Evolutionary conservation across 768 basidiomycete species (phyloP).

Genomic region (Serpula lacrymans): DNA sequence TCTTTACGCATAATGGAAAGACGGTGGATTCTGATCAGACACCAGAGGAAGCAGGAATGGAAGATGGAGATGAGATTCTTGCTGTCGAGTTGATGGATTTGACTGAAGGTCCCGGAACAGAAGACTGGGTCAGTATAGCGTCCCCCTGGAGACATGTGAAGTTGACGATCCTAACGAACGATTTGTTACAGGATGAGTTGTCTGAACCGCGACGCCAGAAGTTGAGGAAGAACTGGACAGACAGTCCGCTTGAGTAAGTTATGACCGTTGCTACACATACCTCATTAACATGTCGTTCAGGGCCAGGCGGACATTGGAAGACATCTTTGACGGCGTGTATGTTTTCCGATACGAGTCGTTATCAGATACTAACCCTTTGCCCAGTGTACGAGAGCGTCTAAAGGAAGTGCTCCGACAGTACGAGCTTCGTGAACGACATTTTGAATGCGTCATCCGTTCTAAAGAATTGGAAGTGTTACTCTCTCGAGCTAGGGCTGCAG

Average conservation of each 20-base stretch:
- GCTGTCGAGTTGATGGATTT: slow-evolving; percentile 91
- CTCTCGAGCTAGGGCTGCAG: slow-evolving; percentile 82
- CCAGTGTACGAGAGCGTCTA: slow-evolving; percentile 78
- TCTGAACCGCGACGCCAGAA: slow-evolving; percentile 62
- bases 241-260: slow-evolving; percentile 70
- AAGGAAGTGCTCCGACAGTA: slow-evolving; percentile 87
- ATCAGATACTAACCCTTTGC: slow-evolving; percentile 5
- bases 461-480: slow-evolving; percentile 88
- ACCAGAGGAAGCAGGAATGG: slow-evolving; percentile 83
- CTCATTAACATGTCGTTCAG: slow-evolving; percentile 43
- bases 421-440: slow-evolving; percentile 87
- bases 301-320: slow-evolving; percentile 71
- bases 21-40: slow-evolving; percentile 79
- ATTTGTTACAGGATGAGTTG: slow-evolving; percentile 52
- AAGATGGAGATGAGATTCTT: slow-evolving; percentile 84
- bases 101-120: slow-evolving; percentile 62
- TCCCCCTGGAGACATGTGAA: neutral
- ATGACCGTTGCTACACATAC: slow-evolving; percentile 2
- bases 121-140: slow-evolving; percentile 66
- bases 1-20: slow-evolving; percentile 82
- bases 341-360: slow-evolving; percentile 26
- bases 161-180: slow-evolving; percentile 3
- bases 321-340: slow-evolving; percentile 84
- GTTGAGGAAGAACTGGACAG: slow-evolving; percentile 79
- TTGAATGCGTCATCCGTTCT: slow-evolving; percentile 88